phyloP scores from a whole-genome alignment of 805 yeast genomes.

The Kregervanrija fluxuum region DNA sequence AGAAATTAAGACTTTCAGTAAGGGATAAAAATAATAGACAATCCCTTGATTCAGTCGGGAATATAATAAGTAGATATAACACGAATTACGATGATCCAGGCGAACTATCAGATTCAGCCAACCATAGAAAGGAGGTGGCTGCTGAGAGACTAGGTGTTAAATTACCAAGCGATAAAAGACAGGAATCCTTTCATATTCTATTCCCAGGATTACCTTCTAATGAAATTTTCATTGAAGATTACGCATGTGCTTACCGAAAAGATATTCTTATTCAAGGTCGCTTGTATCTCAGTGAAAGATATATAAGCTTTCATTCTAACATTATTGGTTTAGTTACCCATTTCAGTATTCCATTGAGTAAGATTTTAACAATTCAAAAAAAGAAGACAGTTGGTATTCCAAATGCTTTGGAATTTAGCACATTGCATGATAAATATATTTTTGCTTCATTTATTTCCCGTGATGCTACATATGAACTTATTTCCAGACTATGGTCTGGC shows the following conservation, averaged over 20 bases:
- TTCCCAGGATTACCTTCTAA: constrained; percentile 44
- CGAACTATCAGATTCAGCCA: constrained; percentile 2
- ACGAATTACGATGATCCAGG: constrained; percentile 5
- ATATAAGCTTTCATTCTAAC: constrained; percentile 58
- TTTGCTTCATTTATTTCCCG: constrained; percentile 63
- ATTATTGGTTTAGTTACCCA: constrained; percentile 63
- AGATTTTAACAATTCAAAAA: constrained; percentile 58
- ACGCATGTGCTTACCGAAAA: constrained; percentile 54
- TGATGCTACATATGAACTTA: constrained; percentile 43
- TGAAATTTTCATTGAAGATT: constrained; percentile 55
- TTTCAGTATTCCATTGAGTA: constrained; percentile 48
- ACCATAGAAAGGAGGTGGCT: constrained; percentile 9
- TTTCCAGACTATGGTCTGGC: constrained; percentile 57
- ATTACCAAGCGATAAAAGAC: constrained; percentile 43
- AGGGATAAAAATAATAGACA: constrained; percentile 5
- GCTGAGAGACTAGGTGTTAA: constrained; percentile 19
- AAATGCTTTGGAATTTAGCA: constrained; percentile 57
- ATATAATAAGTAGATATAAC: constrained; percentile 6
- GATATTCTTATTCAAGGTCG: constrained; percentile 66
- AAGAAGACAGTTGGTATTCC: constrained; percentile 62
- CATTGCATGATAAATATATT: constrained; percentile 52
- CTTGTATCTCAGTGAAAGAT: constrained; percentile 48
- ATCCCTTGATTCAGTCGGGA: constrained; percentile 1
- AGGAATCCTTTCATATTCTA: constrained; percentile 51
- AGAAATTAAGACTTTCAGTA: constrained; percentile 9